Evolutionary conservation across 2,329 filamentous ascomycete genomes (phyloP), one percentile per base, ranked within the genome.

Genomic region (Pseudodiploospora longispora): DNA sequence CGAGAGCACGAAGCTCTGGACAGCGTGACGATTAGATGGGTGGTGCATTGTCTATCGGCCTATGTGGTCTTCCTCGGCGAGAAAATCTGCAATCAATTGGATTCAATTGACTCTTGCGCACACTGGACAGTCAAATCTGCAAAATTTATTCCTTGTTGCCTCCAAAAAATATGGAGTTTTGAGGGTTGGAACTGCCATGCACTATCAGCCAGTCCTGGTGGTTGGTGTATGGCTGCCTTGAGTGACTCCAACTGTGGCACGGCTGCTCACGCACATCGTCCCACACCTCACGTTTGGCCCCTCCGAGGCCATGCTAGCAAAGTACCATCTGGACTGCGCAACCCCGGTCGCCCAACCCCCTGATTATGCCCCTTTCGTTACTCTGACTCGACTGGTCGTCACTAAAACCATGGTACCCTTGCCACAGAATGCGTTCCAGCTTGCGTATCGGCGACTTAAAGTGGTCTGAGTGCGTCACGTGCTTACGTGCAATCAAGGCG

Each of bases 121-220:
- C 27, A 10, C 28, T 12, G 3, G 19, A 37, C 12, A 9, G n/a
- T 27, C 32, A 5, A 27, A 10, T 27, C 28, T 30, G 32, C 31
- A 19, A 19, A 19, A 19, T 9, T 35, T 36, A 34, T 6, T 19
- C 27, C 9, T 40, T 30, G 8, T 7, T 10, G 36, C 28, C 30
- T 12, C 35, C 32, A 27, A 41, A 36, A 35, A 27, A 30, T 12
- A 6, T 27, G n/a, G 6, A 38, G 12, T 28, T 10, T 27, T 10
- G 38, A n/a, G 38, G 38, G 36, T 33, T 32, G 40, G 47, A 42
- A 42, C 30, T 35, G 4, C 27, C 37, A 36, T 50, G 50, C 50
- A 41, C 36, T 53, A 53, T 42, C 50, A 40, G 29, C 28, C 44
- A 47, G 30, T 52, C 50, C 47, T 47, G 48, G 37, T 47, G 36